Percentiles rank a stretch among this genome's conserved stretches.
Conservation (phyloP, 345 rosid genomes). For the Acer negundo region DNA sequence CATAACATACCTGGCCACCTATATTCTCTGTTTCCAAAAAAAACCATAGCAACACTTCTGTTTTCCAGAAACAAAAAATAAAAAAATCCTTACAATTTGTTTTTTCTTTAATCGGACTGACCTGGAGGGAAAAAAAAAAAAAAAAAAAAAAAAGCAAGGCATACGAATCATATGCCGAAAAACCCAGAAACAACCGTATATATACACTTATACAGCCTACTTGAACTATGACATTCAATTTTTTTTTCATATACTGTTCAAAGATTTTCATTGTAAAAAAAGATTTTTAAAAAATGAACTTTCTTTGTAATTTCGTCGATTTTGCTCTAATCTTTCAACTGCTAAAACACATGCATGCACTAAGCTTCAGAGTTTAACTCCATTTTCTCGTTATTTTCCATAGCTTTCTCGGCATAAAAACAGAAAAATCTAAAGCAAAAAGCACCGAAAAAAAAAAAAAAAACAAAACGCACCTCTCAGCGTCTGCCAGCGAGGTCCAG, state of each 20-base stretch:
- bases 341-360: neutral
- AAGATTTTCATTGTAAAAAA: neutral
- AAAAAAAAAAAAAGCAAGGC: no score
- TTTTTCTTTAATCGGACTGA: no score
- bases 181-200: no score
- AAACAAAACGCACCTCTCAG: conserved; percentile 39
- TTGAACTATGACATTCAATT: neutral
- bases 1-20: neutral
- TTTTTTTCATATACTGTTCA: neutral
- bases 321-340: neutral
- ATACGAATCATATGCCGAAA: no score
- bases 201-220: neutral
- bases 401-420: conserved; percentile 12
- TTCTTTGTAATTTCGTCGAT: neutral
- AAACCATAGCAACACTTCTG: no score
- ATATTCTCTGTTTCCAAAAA: no score
- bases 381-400: neutral
- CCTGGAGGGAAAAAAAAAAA: no score
- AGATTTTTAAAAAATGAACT: no score
- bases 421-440: neutral
- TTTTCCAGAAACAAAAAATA: neutral
- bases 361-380: neutral
- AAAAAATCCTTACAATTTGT: neutral
- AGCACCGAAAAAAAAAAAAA: neutral
- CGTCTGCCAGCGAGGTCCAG: conserved; percentile 49